These are phyloP conservation scores for Punica granatum DNA, from an alignment of 345 rosid species.

Conservation along the genomic window DNA sequence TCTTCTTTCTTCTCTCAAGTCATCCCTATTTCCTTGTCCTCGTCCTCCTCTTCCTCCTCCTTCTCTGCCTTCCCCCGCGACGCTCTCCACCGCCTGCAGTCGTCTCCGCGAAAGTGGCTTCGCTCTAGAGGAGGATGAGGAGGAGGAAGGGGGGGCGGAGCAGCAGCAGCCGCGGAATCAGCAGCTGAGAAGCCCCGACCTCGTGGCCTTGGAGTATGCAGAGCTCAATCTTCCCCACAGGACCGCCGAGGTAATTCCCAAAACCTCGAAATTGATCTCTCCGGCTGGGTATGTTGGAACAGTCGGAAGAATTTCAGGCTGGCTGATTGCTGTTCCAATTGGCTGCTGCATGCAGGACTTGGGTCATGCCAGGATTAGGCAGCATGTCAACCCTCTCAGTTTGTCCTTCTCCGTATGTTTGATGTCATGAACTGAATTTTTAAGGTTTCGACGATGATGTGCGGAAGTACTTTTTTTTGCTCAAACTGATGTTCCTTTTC, in stretches of 20 bases:
- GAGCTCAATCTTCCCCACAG: slow-evolving; percentile 62
- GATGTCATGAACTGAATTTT: neutral
- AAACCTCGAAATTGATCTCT: neutral
- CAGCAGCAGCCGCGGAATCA: slow-evolving; percentile 10
- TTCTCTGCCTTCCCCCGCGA: neutral
- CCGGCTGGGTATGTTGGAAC: neutral
- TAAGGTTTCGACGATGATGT: no score
- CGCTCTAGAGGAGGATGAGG: neutral
- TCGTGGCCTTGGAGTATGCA: slow-evolving; percentile 72
- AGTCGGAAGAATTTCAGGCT: neutral
- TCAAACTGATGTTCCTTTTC: neutral
- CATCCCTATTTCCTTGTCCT: neutral
- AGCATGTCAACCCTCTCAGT: slow-evolving; percentile 90
- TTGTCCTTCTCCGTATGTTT: slow-evolving; percentile 64
- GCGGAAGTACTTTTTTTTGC: neutral
- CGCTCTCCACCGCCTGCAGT: slow-evolving; percentile 1
- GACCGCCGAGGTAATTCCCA: slow-evolving; percentile 37
- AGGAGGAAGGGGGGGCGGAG: slow-evolving; percentile 8
- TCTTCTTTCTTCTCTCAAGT: slow-evolving; percentile 1
- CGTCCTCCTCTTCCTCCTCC: neutral
- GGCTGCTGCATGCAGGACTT: slow-evolving; percentile 46
- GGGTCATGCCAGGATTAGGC: slow-evolving; percentile 79
- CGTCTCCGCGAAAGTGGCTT: slow-evolving; percentile 2
- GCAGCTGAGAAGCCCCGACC: slow-evolving; percentile 41
- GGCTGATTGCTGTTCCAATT: neutral